These are phyloP conservation scores for Starmerella bombicola DNA, from an alignment of 805 yeast genomes.

Conservation along the genomic window DNA sequence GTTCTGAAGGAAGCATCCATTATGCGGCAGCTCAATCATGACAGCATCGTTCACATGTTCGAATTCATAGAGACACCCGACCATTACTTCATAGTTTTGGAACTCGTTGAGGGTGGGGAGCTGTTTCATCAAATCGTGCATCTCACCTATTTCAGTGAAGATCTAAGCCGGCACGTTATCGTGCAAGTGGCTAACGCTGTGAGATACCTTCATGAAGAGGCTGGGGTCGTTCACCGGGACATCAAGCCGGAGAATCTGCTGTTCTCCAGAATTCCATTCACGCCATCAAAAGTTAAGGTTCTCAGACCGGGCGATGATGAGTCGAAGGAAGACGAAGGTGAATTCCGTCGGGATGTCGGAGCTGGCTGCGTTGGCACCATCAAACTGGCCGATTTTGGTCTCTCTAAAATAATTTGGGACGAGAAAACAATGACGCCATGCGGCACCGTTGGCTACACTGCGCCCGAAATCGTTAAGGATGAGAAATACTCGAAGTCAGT, in stretches of 20 bases:
- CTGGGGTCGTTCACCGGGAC: conserved; percentile 66
- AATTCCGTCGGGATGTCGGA: conserved; percentile 64
- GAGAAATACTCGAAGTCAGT: conserved; percentile 86
- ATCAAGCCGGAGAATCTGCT: conserved; percentile 70
- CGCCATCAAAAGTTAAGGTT: conserved; percentile 29
- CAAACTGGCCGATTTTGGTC: conserved; percentile 89
- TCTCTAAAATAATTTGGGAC: conserved; percentile 81
- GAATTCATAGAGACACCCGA: conserved; percentile 40
- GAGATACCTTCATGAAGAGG: conserved; percentile 56
- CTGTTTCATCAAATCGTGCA: conserved; percentile 68
- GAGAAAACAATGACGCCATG: conserved; percentile 91
- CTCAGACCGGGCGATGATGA: conserved; percentile 34
- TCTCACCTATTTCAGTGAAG: conserved; percentile 63
- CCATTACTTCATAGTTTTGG: conserved; percentile 53
- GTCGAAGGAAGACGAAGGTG: conserved; percentile 71
- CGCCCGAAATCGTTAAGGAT: conserved; percentile 94
- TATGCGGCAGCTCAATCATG: conserved; percentile 52
- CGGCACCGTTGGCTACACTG: conserved; percentile 97
- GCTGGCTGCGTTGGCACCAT: conserved; percentile 87
- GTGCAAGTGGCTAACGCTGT: conserved; percentile 59
- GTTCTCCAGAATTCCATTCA: conserved; percentile 43
- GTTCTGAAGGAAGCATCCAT: conserved; percentile 61
- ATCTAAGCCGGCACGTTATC: conserved; percentile 58
- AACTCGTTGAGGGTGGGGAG: conserved; percentile 66
- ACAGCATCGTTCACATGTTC: conserved; percentile 46